Evolutionary conservation across 1,139 yeast genomes (phyloP).

Genomic region (Geotrichum phurueaensis): DNA sequence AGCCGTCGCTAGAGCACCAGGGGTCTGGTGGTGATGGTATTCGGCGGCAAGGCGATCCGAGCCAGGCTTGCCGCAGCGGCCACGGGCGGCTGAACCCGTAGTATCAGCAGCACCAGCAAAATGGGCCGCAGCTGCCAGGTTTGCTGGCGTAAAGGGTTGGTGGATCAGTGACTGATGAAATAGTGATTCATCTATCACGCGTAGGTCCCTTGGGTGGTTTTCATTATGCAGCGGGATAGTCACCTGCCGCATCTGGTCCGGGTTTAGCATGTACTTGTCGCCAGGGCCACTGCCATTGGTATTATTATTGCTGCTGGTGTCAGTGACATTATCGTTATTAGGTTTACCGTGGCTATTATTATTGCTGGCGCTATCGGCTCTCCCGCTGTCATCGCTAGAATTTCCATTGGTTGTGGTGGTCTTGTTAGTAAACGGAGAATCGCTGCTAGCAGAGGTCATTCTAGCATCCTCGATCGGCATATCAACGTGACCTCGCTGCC

Average conservation of each 20-base stretch:
- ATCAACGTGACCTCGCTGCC: neutral
- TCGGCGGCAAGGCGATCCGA: neutral
- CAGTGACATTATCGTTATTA: neutral
- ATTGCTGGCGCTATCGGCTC: neutral
- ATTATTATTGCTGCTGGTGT: neutral
- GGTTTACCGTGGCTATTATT: neutral
- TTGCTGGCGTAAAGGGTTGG: slow-evolving; percentile 10
- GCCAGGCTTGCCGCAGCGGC: neutral
- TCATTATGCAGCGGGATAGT: neutral
- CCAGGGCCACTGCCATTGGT: neutral
- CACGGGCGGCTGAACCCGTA: neutral
- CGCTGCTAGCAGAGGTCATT: neutral
- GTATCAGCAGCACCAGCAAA: neutral
- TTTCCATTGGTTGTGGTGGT: neutral
- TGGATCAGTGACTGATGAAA: slow-evolving; percentile 13
- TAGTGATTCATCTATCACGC: slow-evolving; percentile 2
- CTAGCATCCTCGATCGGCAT: neutral
- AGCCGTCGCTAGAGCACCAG: neutral
- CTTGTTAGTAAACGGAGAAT: neutral
- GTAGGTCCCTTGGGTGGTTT: neutral
- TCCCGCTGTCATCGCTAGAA: neutral
- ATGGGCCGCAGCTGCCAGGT: neutral
- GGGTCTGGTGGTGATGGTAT: neutral
- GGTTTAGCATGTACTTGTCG: neutral
- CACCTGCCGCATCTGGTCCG: neutral